Evolutionary conservation across 2,329 filamentous ascomycete species (phyloP).

Genomic region (Diaporthe australafricana): DNA sequence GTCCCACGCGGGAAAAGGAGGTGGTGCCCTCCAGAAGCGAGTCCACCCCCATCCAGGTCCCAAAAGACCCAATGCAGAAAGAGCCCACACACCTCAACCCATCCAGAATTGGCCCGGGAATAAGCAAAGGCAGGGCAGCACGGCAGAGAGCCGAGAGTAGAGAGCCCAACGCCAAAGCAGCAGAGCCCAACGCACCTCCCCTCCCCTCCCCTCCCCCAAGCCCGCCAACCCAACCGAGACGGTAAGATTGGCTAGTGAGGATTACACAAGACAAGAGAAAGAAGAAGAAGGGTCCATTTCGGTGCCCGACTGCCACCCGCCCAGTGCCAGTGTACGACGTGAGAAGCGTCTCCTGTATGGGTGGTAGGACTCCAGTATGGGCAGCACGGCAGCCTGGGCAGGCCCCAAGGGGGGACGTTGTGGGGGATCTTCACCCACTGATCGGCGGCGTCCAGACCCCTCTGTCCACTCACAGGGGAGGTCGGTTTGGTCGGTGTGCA

Average conservation of each 20-base stretch:
- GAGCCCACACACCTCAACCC: neutral
- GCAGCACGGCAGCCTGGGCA: no score
- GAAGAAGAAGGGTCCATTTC: neutral
- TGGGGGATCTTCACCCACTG: neutral
- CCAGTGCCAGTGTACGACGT: neutral
- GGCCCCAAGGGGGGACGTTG: no score
- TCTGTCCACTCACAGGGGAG: neutral
- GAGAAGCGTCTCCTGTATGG: no score
- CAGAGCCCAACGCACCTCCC: neutral
- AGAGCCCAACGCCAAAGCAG: neutral
- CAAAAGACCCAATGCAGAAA: neutral
- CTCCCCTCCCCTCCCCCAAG: no score
- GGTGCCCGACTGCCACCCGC: slow-evolving; percentile 16
- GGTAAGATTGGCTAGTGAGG: neutral
- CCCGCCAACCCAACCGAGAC: neutral
- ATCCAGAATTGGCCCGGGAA: neutral
- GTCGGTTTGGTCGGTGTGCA: slow-evolving; percentile 24
- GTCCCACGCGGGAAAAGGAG: neutral
- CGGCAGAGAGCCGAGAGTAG: neutral
- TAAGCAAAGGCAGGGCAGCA: no score
- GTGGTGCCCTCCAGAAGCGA: neutral
- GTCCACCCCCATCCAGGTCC: neutral
- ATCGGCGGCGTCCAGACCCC: no score
- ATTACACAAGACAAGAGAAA: no score
- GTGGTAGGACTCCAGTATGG: no score